These are phyloP conservation scores for Clitocybe nebularis DNA, from an alignment of 1,284 basidiomycete species.

Conservation along the genomic window DNA sequence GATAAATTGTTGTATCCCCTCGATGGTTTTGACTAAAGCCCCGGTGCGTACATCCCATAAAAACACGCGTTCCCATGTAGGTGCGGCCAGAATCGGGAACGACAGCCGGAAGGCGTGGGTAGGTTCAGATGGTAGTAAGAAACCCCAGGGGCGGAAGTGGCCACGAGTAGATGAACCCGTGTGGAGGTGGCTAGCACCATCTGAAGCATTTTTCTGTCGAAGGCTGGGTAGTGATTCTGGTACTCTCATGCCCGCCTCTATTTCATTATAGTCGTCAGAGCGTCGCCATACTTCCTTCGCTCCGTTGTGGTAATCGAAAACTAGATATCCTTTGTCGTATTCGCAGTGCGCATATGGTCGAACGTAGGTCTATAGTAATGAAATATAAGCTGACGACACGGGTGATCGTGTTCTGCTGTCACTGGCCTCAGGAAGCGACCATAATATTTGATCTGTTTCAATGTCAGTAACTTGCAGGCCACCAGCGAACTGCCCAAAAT, in stretches of 20 bases:
- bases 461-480: constrained; percentile 56
- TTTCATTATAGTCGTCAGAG: constrained; percentile 21
- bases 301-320: constrained; percentile 58
- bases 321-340: constrained; percentile 65
- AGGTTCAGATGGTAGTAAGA: constrained; percentile 37
- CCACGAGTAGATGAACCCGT: constrained; percentile 24
- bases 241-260: constrained; percentile 18
- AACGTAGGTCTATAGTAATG: constrained; percentile 42
- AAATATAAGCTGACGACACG: not conserved
- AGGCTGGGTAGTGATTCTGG: constrained; percentile 31
- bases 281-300: constrained; percentile 68
- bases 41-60: constrained; percentile 58
- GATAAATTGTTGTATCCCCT: constrained; percentile 30
- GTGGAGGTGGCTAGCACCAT: not conserved
- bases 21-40: constrained; percentile 41
- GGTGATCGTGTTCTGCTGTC: no score
- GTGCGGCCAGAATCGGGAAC: constrained; percentile 59
- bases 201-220: constrained; percentile 26
- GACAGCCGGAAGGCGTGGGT: constrained; percentile 64
- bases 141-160: constrained; percentile 57
- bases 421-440: constrained; percentile 49
- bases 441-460: constrained; percentile 43
- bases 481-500: constrained; percentile 41
- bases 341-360: constrained; percentile 66
- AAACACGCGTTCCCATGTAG: constrained; percentile 38